These are phyloP conservation scores for Apiotrichum mycotoxinovorans DNA, from an alignment of 1,284 basidiomycete genomes.

Conservation along the genomic window DNA sequence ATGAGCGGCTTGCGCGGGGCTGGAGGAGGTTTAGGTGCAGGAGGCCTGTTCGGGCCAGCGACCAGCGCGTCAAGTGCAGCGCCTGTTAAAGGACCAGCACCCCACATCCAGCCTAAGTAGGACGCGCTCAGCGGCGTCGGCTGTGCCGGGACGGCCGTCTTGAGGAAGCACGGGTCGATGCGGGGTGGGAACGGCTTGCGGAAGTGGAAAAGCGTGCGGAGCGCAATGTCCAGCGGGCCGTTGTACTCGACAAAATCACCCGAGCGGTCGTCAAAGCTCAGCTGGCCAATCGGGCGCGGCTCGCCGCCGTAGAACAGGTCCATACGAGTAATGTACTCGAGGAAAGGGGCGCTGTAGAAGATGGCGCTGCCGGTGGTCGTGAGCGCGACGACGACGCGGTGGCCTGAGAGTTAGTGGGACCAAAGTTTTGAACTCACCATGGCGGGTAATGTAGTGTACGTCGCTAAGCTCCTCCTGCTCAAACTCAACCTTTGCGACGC, in stretches of 20 bases:
- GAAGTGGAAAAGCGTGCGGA: constrained; percentile 51
- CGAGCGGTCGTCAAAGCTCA: constrained; percentile 47
- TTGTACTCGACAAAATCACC: constrained; percentile 50
- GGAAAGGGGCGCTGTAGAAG: constrained; percentile 65
- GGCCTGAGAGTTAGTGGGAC: constrained; percentile 25
- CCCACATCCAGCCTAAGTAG: constrained; percentile 49
- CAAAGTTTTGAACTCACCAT: constrained; percentile 50
- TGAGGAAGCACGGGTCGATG: constrained; percentile 38
- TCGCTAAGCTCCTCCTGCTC: constrained; percentile 55
- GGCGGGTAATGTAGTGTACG: constrained; percentile 59
- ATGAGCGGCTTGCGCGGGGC: constrained; percentile 41
- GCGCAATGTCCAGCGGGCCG: constrained; percentile 43
- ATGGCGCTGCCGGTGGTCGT: constrained; percentile 58
- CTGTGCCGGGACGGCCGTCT: constrained; percentile 36
- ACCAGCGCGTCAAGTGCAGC: constrained; percentile 45
- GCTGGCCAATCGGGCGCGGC: constrained; percentile 31
- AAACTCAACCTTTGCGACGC: constrained; percentile 54
- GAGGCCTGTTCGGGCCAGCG: constrained; percentile 44
- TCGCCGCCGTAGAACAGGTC: constrained; percentile 39
- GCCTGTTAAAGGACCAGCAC: constrained; percentile 46
- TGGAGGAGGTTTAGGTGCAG: constrained; percentile 30
- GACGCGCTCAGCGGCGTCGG: constrained; percentile 39
- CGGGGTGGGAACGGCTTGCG: constrained; percentile 48
- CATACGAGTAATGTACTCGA: constrained; percentile 44
- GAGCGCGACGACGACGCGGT: constrained; percentile 60